Evolutionary conservation across 2,329 filamentous ascomycete genomes (phyloP).

Genomic region (Paraconiothyrium sp.): DNA sequence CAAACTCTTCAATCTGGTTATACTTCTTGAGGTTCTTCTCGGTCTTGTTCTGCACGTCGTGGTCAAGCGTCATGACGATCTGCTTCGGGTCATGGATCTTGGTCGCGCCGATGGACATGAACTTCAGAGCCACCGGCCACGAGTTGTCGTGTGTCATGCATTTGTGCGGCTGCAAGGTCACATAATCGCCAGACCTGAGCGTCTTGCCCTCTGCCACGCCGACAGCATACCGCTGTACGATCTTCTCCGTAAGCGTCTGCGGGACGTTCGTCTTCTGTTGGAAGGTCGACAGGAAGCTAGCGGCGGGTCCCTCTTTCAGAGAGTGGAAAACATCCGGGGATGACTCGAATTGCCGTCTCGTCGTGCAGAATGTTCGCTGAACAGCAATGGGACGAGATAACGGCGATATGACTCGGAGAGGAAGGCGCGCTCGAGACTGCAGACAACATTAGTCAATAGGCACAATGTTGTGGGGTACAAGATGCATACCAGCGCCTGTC

Average conservation of each 20-base stretch:
- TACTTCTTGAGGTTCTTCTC: slow-evolving; percentile 87
- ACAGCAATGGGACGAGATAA: slow-evolving; percentile 32
- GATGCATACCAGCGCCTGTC: slow-evolving; percentile 39
- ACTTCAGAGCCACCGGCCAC: slow-evolving; percentile 79
- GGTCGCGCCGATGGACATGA: slow-evolving; percentile 82
- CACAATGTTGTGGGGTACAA: background rate
- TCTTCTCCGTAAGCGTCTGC: slow-evolving; percentile 92
- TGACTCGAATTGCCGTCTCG: slow-evolving; percentile 29
- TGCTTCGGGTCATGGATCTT: slow-evolving; percentile 76
- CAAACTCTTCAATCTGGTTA: slow-evolving; percentile 81
- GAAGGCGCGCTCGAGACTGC: slow-evolving; percentile 38
- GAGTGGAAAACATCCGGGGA: slow-evolving; percentile 64
- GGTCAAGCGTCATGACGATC: slow-evolving; percentile 84
- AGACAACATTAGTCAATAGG: slow-evolving; percentile 24
- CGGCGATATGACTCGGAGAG: slow-evolving; percentile 37
- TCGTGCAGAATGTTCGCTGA: slow-evolving; percentile 40
- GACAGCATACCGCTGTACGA: slow-evolving; percentile 83
- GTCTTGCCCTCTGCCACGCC: slow-evolving; percentile 78
- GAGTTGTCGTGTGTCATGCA: slow-evolving; percentile 92
- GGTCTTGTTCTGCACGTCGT: slow-evolving; percentile 86
- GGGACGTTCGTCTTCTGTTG: slow-evolving; percentile 59
- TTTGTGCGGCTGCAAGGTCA: slow-evolving; percentile 74
- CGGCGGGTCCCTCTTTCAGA: slow-evolving; percentile 66
- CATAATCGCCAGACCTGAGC: slow-evolving; percentile 83
- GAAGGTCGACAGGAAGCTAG: slow-evolving; percentile 79